Base-by-base conservation (phyloP, 805 yeast genomes). In the Maudiozyma pseudohumilis region DNA sequence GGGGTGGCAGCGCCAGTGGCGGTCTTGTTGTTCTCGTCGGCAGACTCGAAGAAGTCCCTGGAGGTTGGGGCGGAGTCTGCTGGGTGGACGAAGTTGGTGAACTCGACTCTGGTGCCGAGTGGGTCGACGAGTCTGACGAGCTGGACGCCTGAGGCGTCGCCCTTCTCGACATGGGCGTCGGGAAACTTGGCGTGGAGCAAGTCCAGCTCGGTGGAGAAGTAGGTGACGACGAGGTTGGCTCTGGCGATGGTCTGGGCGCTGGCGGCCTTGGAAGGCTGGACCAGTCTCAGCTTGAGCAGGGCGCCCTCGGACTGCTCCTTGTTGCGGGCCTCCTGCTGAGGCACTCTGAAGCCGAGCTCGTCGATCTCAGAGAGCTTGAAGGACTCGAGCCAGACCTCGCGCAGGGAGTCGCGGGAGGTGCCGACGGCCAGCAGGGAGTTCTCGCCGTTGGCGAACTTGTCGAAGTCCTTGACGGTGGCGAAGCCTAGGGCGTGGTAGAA, bases 381-480 rank as follows among this genome's bases (percentile, higher is more conserved):
- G 17, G 77, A 63, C 55, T 80, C 83, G 33, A 82, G 55, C 94
- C 94, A 82, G 21, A 74, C 59, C 58, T 82, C 94, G 44, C 67
- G 71, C 35, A 78, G 51, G 1, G 88, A 80, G 45, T 80, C 85
- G 40, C 64, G 66, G 7, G 85, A 71, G 32, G 81, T 64, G 4
- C 88, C 88, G 39, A 63, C 59, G 43, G 66, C 63, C 38, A 52
- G 58, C 13, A 52, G 18, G 19, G 48, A 31, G 29, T 49, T 48
- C 37, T 56, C 52, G 36, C 58, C 59, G 34, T 53, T 51, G 34
- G 60, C 51, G 54, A 64, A 72, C 44, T 79, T 77, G 43, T 77
- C 66, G 56, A 68, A 81, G 48, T 68, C 75, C 52, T 79, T 75
- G 33, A 75, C 66, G 27, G 75, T 64, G 24, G 69, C 61, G 53